Evolutionary conservation across 768 basidiomycete genomes (phyloP).

Genomic region (Termitomyces sp.): DNA sequence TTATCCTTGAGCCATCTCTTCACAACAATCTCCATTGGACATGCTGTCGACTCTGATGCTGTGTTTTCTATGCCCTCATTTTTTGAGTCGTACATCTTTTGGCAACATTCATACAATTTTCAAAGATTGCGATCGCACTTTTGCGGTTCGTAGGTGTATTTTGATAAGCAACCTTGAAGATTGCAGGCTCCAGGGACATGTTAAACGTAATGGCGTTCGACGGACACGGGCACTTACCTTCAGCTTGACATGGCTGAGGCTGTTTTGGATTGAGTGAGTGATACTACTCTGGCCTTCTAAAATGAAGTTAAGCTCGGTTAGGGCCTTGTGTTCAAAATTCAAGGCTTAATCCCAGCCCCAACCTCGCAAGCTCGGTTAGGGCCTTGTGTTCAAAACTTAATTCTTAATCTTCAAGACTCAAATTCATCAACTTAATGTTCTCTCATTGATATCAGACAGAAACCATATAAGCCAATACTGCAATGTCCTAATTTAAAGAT

Average conservation of each 20-base stretch:
- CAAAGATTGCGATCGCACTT: too few species aligned
- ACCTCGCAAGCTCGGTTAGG: too few species aligned
- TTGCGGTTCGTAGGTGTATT: too few species aligned
- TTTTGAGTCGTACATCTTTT: constrained; percentile 8
- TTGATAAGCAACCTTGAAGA: constrained; percentile 13
- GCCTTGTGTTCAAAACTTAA: too few species aligned
- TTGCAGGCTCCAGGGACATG: constrained; percentile 7
- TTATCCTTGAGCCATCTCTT: constrained; percentile 14
- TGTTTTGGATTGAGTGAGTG: background rate
- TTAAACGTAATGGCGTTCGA: background rate
- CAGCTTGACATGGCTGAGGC: background rate
- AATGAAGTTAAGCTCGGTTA: too few species aligned
- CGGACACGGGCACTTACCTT: background rate
- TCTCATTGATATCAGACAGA: too few species aligned
- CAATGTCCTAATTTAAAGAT: too few species aligned
- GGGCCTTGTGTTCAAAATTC: too few species aligned
- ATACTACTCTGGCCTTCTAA: background rate
- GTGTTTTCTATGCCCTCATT: background rate
- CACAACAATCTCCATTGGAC: constrained; percentile 11
- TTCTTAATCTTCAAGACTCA: too few species aligned
- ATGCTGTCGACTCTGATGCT: constrained; percentile 10
- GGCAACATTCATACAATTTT: constrained; percentile 13
- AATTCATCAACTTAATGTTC: too few species aligned
- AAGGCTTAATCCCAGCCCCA: too few species aligned
- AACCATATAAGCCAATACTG: too few species aligned